phyloP scores from a whole-genome alignment of 1,284 basidiomycete species.

The Vanrija sp. region DNA sequence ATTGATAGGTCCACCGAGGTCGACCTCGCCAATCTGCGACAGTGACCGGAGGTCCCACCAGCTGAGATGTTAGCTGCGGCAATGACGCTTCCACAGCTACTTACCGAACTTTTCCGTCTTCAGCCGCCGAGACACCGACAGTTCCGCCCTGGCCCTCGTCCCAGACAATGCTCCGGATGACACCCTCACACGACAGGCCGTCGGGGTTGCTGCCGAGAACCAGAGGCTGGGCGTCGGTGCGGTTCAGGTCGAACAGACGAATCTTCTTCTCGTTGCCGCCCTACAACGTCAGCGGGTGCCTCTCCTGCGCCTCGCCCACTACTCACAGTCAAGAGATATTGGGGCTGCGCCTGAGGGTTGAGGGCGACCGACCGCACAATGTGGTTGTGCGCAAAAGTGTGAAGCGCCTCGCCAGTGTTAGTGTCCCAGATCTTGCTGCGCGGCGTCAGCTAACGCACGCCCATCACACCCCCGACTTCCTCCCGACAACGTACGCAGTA shows the following conservation, averaged over 20 bases:
- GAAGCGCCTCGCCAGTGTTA: slow-evolving; percentile 75
- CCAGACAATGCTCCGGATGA: slow-evolving; percentile 89
- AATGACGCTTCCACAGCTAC: slow-evolving; percentile 30
- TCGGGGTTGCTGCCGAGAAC: slow-evolving; percentile 60
- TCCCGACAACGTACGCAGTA: slow-evolving; percentile 67
- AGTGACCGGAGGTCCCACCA: slow-evolving; percentile 95
- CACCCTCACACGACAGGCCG: slow-evolving; percentile 71
- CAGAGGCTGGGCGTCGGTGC: slow-evolving; percentile 79
- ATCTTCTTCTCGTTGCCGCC: slow-evolving; percentile 97
- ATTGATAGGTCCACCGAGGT: slow-evolving; percentile 75
- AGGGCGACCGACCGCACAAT: slow-evolving; percentile 94
- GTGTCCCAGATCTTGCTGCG: slow-evolving; percentile 96
- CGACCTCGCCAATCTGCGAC: slow-evolving; percentile 64
- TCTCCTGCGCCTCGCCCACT: background rate
- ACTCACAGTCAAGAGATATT: slow-evolving; percentile 48
- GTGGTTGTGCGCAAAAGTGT: slow-evolving; percentile 95
- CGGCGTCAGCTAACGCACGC: slow-evolving; percentile 7
- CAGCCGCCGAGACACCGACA: slow-evolving; percentile 76
- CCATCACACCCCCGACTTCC: background rate
- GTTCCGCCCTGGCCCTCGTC: slow-evolving; percentile 68
- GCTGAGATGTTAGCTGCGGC: slow-evolving; percentile 49
- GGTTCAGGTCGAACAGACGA: slow-evolving; percentile 81
- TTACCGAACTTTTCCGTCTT: slow-evolving; percentile 85
- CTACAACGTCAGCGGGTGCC: slow-evolving; percentile 53
- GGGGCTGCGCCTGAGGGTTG: slow-evolving; percentile 44